A percentile compares a stretch with the other conserved stretches of the same genome.
Conservation (phyloP, 1,284 basidiomycete species). For the Ganoderma meredithae region DNA sequence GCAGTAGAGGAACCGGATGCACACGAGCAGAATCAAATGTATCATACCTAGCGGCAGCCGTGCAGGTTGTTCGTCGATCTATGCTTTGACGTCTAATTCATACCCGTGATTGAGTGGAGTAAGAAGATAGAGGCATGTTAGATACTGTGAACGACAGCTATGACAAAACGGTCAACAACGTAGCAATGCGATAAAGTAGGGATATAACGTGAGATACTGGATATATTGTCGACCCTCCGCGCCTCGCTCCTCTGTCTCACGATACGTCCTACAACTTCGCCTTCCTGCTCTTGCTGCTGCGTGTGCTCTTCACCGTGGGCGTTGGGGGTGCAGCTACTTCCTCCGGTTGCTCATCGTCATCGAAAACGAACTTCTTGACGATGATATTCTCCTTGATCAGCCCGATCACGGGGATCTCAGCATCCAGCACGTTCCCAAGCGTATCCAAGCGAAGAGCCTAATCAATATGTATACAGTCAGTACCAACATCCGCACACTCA, state of each 20-base stretch:
- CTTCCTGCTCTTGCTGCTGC: constrained; percentile 54
- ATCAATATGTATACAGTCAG: constrained; percentile 8
- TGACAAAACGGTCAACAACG: constrained; percentile 21
- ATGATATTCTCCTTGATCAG: constrained; percentile 72
- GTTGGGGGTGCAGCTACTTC: constrained; percentile 39
- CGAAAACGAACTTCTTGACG: constrained; percentile 86
- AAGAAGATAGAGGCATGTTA: constrained; percentile 8
- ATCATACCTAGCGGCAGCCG: constrained; percentile 19
- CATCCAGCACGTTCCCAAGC: constrained; percentile 75
- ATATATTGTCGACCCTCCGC: constrained; percentile 24
- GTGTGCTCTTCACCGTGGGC: constrained; percentile 52
- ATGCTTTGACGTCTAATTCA: not conserved
- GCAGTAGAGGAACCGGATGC: constrained; percentile 28
- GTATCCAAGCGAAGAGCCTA: constrained; percentile 74
- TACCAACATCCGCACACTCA: not conserved
- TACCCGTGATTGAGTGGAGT: not conserved
- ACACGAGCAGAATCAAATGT: constrained; percentile 18
- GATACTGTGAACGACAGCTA: constrained; percentile 21
- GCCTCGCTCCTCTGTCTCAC: not conserved
- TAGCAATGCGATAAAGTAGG: constrained; percentile 32
- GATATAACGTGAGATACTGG: constrained; percentile 31
- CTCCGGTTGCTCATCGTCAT: constrained; percentile 53
- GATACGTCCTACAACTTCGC: constrained; percentile 40
- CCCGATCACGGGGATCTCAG: constrained; percentile 64
- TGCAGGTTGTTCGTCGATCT: not conserved